Evolutionary conservation across 768 basidiomycete genomes (phyloP), one percentile per base, ranked within the genome.

Genomic region (Crepidotus variabilis): DNA sequence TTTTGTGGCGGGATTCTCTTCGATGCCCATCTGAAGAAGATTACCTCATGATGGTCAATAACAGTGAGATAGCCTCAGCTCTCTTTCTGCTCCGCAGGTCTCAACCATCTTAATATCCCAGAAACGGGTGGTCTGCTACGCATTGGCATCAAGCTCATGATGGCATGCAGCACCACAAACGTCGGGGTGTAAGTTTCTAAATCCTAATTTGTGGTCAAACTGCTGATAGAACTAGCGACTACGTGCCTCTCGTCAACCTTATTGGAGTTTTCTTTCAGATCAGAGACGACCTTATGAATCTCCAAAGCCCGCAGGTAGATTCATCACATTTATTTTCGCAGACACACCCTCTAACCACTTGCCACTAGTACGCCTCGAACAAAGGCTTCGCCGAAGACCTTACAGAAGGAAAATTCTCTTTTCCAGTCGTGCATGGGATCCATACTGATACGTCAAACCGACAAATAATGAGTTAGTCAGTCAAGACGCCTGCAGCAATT

Each of bases 181-280:
- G 60, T 72, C 28, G 73, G 81, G 20, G 72, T 86, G 89, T 88
- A 69, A 46, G 83, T 61, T 14, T 28, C 22, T 45, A 23, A 6
- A 32, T 36, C 1, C 5, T 47, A 9, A 45, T 14, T 6, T 16
- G n/a, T 8, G 21, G 16, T 24, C 3, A 39, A 54, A 13, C 55
- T 47, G 53, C 54, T 33, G 50, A 49, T 11, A 6, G 24, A 9
- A 13, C 14, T 57, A 97, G 92, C 9, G 86, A 98, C 69, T 97
- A 92, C 61, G 85, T 96, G 1, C 93, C 94, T 0, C 79, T 98
- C 1, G 91, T 96, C 59, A 97, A 97, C 69, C 81, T 97, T 9
- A 89, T 98, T 58, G 93, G 95, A 2, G 84, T 97, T n/a, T 90
- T 86, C 64, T 97, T 94, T 70, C 96, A 98, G 68, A 95, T 98